phyloP scores from a whole-genome alignment of 495 filamentous ascomycete genomes.

The Daldinia concentrica region DNA sequence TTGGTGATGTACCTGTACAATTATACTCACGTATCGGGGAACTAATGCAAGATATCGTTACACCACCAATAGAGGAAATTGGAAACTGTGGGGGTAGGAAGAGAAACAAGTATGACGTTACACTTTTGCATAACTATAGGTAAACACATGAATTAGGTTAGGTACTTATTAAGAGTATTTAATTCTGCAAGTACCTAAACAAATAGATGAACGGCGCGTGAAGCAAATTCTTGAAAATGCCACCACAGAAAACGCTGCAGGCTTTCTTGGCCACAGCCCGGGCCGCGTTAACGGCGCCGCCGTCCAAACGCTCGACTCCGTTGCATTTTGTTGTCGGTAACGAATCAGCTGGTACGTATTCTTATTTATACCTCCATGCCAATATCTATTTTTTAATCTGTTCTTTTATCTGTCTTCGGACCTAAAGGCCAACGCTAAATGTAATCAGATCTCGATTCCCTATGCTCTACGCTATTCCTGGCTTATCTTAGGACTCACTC shows the following conservation, averaged over 20 bases:
- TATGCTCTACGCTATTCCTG: constrained; percentile 83
- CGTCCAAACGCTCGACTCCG: constrained; percentile 49
- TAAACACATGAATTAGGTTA: too few species aligned
- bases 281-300: constrained; percentile 51
- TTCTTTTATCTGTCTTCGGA: background rate
- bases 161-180: too few species aligned
- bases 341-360: constrained; percentile 71
- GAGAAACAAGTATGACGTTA: constrained; percentile 16
- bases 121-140: constrained; percentile 7
- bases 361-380: background rate
- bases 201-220: constrained; percentile 16
- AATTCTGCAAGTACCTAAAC: too few species aligned
- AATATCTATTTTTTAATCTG: too few species aligned
- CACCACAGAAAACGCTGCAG: constrained; percentile 40
- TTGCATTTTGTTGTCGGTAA: constrained; percentile 76
- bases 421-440: constrained; percentile 8
- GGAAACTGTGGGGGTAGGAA: constrained; percentile 5
- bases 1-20: background rate
- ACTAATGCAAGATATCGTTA: constrained; percentile 1
- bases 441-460: constrained; percentile 83
- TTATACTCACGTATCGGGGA: background rate
- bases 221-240: constrained; percentile 26
- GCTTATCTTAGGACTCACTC: constrained; percentile 77
- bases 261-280: constrained; percentile 54
- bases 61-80: background rate